Conservation (phyloP, 768 basidiomycete species). For the Tricholoma matsutake region DNA sequence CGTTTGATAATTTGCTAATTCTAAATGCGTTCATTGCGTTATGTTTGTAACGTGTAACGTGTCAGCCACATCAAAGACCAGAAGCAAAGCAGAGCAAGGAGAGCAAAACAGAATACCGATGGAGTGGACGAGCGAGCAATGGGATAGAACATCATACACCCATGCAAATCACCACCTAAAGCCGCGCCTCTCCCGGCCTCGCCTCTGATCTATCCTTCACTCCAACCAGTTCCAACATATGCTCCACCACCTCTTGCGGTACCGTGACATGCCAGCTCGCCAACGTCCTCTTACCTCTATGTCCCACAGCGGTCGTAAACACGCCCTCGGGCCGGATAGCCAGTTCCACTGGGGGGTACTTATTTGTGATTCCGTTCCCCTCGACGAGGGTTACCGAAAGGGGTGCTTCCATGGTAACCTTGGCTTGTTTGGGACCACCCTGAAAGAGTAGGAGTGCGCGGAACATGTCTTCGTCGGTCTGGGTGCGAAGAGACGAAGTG, state of each 20-base stretch:
- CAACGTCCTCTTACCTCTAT: constrained; percentile 82
- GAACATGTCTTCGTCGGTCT: constrained; percentile 99
- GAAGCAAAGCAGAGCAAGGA: neutral
- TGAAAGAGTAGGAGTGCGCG: constrained; percentile 72
- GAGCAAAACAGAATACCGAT: no score
- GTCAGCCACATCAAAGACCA: neutral
- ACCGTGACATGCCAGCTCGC: constrained; percentile 92
- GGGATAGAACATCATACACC: neutral
- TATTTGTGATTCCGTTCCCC: neutral
- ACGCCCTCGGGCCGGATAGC: constrained; percentile 63
- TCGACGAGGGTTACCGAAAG: constrained; percentile 50
- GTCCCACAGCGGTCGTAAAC: constrained; percentile 94
- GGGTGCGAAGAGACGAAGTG: constrained; percentile 20
- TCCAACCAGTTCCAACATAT: constrained; percentile 64
- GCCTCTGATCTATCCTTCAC: constrained; percentile 10
- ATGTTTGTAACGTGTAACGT: neutral
- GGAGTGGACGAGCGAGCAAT: neutral
- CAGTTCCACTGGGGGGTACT: constrained; percentile 50
- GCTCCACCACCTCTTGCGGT: constrained; percentile 82
- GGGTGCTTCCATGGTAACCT: constrained; percentile 53
- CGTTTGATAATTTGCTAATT: neutral
- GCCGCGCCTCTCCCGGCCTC: neutral
- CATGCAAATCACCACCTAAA: neutral
- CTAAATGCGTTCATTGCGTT: neutral
- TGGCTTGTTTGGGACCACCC: constrained; percentile 34